Evolutionary conservation across 371 early-diverging fungal species (phyloP), one percentile per base, ranked within the genome.

Genomic region (Apophysomyces ossiformis): DNA sequence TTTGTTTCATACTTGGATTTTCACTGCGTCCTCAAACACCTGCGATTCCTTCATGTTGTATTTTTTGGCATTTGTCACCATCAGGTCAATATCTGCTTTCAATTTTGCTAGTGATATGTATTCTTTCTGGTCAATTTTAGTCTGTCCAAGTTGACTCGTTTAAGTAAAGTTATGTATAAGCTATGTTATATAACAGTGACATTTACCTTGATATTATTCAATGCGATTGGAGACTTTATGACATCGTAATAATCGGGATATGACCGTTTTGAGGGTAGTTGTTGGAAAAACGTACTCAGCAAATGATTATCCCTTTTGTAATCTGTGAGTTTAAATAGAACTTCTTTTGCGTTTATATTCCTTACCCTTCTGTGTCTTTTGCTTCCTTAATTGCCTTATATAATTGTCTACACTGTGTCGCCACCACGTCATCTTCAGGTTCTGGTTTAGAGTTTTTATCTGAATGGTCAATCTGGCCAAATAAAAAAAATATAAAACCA

Each of bases 221-320:
- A 67, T 7, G 95, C 89, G 72, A 96, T 95, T 8, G 97, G 97
- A 1, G 87, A 75, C 58, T 90, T 88, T 65, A 96, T 95, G 57
- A 94, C 77, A 41, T 90, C 83, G 76, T 95, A 96, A 73, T 97
- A 97, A 63, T 96, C 96, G 2, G 97, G 96, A 67, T 96, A 95
- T 32, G 88, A 85, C 2, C 83, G 80, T 67, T 81, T 81, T 9
- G 90, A 90, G 5, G 96, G 96, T 11, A 93, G 82, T 46, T 91
- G 87, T 61, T 86, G 59, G 72, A 96, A 97, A 44, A 90, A 72
- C 13, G 89, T 89, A 39, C 85, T 74, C 2, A 90, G 61, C 41
- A 80, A 79, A 15, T 88, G 88, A 12, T 87, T 93, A 21, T 79
- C 78, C 41, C 69, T 70, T 59, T 13, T 16, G 26, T 32, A 41